A percentile compares a stretch with the other conserved stretches of the same genome.
These are phyloP conservation scores for Wickerhamiella qilinensis DNA, from an alignment of 805 yeast species.

Conservation along the genomic window DNA sequence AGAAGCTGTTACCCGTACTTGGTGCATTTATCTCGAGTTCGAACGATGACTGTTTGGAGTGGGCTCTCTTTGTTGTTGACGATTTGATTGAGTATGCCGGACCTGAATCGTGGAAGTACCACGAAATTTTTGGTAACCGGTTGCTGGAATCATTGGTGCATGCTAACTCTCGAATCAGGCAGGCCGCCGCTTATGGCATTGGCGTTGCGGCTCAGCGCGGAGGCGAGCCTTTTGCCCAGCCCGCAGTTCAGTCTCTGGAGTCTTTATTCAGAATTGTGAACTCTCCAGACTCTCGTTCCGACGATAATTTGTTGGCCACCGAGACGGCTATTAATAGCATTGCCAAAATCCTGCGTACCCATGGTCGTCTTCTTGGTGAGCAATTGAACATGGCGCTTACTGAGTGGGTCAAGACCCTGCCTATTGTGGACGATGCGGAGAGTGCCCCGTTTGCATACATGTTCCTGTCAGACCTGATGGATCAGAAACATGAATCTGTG, in stretches of 20 bases:
- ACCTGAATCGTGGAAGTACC: slow-evolving; percentile 43
- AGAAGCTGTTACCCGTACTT: slow-evolving; percentile 40
- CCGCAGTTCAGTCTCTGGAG: slow-evolving; percentile 54
- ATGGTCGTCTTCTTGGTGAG: slow-evolving; percentile 36
- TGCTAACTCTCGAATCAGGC: slow-evolving; percentile 47
- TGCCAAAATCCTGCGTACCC: slow-evolving; percentile 62
- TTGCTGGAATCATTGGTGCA: slow-evolving; percentile 44
- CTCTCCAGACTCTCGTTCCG: slow-evolving; percentile 71
- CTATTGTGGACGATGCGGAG: slow-evolving; percentile 68
- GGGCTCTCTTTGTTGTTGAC: slow-evolving; percentile 65
- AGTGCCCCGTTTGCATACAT: slow-evolving; percentile 76
- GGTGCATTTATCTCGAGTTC: slow-evolving; percentile 47
- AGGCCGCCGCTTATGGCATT: slow-evolving; percentile 69
- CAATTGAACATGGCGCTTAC: slow-evolving; percentile 45
- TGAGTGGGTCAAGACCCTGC: slow-evolving; percentile 71
- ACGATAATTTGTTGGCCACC: slow-evolving; percentile 71
- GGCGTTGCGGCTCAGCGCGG: slow-evolving; percentile 82
- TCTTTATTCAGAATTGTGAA: slow-evolving; percentile 56
- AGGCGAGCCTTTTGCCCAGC: slow-evolving; percentile 42
- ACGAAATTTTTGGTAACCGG: slow-evolving; percentile 45
- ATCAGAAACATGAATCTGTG: slow-evolving; percentile 45
- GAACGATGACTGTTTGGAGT: slow-evolving; percentile 50
- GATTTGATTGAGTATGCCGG: slow-evolving; percentile 75
- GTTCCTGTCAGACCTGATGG: slow-evolving; percentile 58
- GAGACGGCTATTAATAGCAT: slow-evolving; percentile 73